Evolutionary conservation across 2,329 filamentous ascomycete genomes (phyloP), one percentile per base, ranked within the genome.

Genomic region (Nigrospora osmanthi): DNA sequence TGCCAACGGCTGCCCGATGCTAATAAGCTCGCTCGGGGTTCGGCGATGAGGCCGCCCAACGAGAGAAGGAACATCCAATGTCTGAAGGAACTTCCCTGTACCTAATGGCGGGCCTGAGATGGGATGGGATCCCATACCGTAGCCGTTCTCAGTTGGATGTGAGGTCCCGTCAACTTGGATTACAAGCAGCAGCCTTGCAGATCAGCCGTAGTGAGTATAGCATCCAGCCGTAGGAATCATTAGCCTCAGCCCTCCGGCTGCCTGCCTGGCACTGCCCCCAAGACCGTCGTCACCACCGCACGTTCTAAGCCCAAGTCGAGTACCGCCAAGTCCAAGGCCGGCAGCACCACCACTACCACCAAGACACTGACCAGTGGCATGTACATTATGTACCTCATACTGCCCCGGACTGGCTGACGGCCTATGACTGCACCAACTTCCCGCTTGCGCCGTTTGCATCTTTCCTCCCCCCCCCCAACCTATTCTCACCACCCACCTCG

Each of bases 231-330:
- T 34, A 30, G 11, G 17, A 6, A 28, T 28, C 2, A 10, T 10
- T 28, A 28, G 23, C 9, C 23, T 28, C 17, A 38, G 12, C 17
- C 7, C 33, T 28, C 16, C 16, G 23, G 28, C n/a, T 16, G 28
- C 38, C 28, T 31, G 13, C 23, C 28, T 30, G 40, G 40, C 40
- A 42, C 40, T 42, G 40, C 40, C 40, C 33, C 40, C 32, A 14
- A 12, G 30, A 11, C 40, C 34, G 32, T 42, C 40, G 40, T 42
- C 40, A 42, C 40, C 34, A 42, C 19, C 19, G n/a, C 32, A 42
- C 32, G 40, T 23, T 28, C 23, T 28, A 28, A 28, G 23, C 23
- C 23, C 23, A 28, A 10, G 23, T 28, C 9, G 10, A 28, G 23
- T n/a, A 33, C 32, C 23, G 40, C 34, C n/a, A 30, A 33, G 13